phyloP scores from a whole-genome alignment of 179 eudicot genomes.

The Camellia oleifera region DNA sequence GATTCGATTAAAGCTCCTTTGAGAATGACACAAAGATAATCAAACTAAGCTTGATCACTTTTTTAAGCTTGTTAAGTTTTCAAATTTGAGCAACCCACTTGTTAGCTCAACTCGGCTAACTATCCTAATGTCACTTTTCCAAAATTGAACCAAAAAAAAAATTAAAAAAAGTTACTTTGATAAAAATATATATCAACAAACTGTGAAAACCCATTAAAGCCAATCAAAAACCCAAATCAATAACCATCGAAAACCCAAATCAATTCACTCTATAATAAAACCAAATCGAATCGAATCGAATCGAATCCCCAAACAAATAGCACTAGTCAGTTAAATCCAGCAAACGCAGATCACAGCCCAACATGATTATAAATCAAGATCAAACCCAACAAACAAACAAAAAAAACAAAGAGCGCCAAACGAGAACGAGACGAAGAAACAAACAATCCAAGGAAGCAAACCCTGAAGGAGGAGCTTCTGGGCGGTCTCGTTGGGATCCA shows the following conservation, averaged over 20 bases:
- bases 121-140: background rate
- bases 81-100: too few relatives aligned
- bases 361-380: background rate
- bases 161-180: background rate
- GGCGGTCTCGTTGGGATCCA: conserved; percentile 90
- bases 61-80: too few relatives aligned
- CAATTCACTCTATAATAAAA: background rate
- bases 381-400: background rate
- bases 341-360: background rate
- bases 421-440: background rate
- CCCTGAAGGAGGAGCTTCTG: conserved; percentile 76
- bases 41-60: too few relatives aligned
- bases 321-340: conserved; percentile 8
- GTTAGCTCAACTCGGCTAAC: background rate
- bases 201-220: background rate
- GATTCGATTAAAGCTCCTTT: too few relatives aligned
- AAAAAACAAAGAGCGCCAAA: background rate
- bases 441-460: conserved; percentile 16
- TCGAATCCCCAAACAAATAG: background rate
- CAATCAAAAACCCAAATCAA: background rate
- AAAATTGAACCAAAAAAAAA: background rate
- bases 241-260: background rate
- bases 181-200: background rate
- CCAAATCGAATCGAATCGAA: background rate
- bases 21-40: too few relatives aligned